Evolutionary conservation across 2,329 filamentous ascomycete species (phyloP).

Genomic region (Trichoderma sp.): DNA sequence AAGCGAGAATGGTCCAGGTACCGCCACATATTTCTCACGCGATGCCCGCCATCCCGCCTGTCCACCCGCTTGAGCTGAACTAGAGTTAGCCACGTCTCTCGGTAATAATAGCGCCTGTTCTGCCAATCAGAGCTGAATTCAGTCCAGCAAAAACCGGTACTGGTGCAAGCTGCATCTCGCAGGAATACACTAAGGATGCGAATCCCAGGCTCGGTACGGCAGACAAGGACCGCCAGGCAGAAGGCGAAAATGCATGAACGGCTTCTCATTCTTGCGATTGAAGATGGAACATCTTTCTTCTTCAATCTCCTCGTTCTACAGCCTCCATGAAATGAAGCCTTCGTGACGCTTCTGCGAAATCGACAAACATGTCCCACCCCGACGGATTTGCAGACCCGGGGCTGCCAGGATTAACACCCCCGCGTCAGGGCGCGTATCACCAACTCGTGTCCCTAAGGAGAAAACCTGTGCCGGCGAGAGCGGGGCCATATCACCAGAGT

Average conservation of each 20-base stretch:
- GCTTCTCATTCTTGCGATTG: neutral
- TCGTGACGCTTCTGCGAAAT: neutral
- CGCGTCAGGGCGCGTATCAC: constrained; percentile 13
- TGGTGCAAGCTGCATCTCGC: neutral
- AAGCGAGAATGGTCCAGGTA: neutral
- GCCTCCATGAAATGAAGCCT: neutral
- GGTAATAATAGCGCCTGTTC: neutral
- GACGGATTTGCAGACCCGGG: neutral
- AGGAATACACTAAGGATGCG: constrained; percentile 3
- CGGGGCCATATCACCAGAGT: constrained; percentile 14
- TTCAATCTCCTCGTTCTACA: neutral
- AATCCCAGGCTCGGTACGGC: neutral
- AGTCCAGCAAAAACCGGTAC: neutral
- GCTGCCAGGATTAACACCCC: neutral
- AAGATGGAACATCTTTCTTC: neutral
- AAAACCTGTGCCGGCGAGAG: neutral
- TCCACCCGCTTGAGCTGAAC: neutral
- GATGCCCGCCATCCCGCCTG: neutral
- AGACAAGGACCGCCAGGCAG: neutral
- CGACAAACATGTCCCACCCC: neutral
- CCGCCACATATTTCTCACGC: neutral
- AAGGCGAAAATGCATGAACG: neutral
- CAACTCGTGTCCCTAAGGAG: constrained; percentile 7
- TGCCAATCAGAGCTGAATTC: neutral
- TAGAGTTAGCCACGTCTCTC: neutral